A percentile compares a stretch with the other conserved stretches of the same genome.
These are phyloP conservation scores for Cutaneotrichosporon spelunceum DNA, from an alignment of 1,284 basidiomycete genomes.

Conservation along the genomic window DNA sequence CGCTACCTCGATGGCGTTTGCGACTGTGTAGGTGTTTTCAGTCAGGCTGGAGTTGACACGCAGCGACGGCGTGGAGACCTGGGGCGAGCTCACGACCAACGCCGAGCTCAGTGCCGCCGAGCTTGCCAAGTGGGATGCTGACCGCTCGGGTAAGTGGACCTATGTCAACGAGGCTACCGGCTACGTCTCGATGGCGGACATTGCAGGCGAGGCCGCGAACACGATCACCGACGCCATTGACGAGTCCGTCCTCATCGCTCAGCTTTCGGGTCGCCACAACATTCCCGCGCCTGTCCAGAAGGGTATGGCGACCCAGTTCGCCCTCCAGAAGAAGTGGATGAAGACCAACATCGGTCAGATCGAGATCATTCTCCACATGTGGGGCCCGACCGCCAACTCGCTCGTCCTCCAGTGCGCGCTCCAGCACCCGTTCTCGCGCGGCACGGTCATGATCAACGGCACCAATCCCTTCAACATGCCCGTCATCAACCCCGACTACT, in stretches of 20 bases:
- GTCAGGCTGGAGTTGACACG: constrained; percentile 19
- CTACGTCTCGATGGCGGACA: constrained; percentile 35
- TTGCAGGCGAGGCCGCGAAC: constrained; percentile 51
- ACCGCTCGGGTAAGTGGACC: constrained; percentile 43
- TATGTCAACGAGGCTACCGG: constrained; percentile 52
- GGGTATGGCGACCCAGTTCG: constrained; percentile 42
- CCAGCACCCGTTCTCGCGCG: constrained; percentile 52
- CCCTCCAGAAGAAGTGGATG: constrained; percentile 40
- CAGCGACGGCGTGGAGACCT: constrained; percentile 31
- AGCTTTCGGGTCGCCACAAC: constrained; percentile 56
- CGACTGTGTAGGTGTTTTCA: constrained; percentile 21
- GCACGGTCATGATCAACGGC: constrained; percentile 56
- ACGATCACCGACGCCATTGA: constrained; percentile 52
- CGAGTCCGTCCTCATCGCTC: constrained; percentile 63
- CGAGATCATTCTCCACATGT: constrained; percentile 48
- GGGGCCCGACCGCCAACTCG: constrained; percentile 27
- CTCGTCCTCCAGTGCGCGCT: constrained; percentile 42
- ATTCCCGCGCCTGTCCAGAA: constrained; percentile 43
- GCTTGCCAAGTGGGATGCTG: constrained; percentile 33
- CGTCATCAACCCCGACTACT: constrained; percentile 63
- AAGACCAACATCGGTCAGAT: constrained; percentile 42
- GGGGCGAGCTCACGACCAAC: constrained; percentile 39
- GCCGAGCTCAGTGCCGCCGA: constrained; percentile 27
- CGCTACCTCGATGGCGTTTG: constrained; percentile 37
- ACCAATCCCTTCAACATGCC: constrained; percentile 59